phyloP scores from a whole-genome alignment of 2,329 filamentous ascomycete genomes.

The Hirsutella rhossiliensis region DNA sequence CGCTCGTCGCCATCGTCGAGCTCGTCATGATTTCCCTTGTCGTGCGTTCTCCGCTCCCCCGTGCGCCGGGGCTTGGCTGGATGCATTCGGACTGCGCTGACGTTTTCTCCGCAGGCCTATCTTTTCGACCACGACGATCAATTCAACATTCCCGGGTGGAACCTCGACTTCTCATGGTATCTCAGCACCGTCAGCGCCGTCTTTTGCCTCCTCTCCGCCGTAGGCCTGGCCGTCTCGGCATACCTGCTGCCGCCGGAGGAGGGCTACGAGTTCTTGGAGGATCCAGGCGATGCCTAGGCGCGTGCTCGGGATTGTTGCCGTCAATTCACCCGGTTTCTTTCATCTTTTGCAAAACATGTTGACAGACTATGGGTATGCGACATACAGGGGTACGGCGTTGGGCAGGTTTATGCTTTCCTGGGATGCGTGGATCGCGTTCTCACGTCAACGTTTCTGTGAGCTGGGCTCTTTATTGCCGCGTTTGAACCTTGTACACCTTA shows the following conservation, averaged over 20 bases:
- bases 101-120: conserved; percentile 47
- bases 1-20: conserved; percentile 55
- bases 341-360: background rate
- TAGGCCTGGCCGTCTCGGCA: conserved; percentile 53
- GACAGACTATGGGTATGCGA: no score
- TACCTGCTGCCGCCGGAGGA: conserved; percentile 66
- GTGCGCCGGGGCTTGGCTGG: no score
- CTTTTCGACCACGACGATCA: conserved; percentile 73
- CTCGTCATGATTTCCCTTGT: conserved; percentile 71
- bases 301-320: background rate
- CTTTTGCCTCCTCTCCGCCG: conserved; percentile 39
- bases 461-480: no score
- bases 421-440: no score
- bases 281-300: conserved; percentile 38
- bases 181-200: conserved; percentile 48
- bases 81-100: background rate
- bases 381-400: no score
- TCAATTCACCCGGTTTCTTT: background rate
- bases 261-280: conserved; percentile 63
- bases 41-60: conserved; percentile 33
- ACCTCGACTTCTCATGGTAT: conserved; percentile 67
- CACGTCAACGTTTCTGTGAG: no score
- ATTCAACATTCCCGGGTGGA: conserved; percentile 71
- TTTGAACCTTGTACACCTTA: no score
- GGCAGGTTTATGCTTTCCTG: no score